Percentiles rank a stretch among this genome's conserved stretches.
These are phyloP conservation scores for Tripterygium wilfordii DNA, from an alignment of 177 flowering plant species.

Conservation along the genomic window DNA sequence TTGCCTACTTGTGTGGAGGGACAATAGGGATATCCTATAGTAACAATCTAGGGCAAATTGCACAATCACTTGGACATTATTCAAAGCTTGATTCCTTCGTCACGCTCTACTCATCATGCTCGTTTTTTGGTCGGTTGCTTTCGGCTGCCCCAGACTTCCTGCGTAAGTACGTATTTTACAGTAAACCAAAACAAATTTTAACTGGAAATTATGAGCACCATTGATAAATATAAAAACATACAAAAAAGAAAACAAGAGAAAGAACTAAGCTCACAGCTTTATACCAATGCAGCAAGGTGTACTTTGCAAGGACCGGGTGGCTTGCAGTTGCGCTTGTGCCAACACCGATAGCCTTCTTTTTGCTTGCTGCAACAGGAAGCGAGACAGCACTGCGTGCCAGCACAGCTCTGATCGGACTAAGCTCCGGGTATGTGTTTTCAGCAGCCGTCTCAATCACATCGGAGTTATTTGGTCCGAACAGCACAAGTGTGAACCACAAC, in stretches of 20 bases:
- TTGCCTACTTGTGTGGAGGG: slow-evolving; percentile 86
- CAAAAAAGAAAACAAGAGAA: too few species aligned
- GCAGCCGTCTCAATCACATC: slow-evolving; percentile 38
- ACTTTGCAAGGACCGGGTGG: slow-evolving; percentile 55
- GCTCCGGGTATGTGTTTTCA: slow-evolving; percentile 35
- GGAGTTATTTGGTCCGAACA: slow-evolving; percentile 34
- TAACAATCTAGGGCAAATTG: slow-evolving; percentile 90
- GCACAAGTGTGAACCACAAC: slow-evolving; percentile 35
- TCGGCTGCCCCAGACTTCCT: slow-evolving; percentile 35
- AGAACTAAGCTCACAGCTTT: not conserved
- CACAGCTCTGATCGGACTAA: slow-evolving; percentile 24
- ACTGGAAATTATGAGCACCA: too few species aligned
- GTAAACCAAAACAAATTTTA: too few species aligned
- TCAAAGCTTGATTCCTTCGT: slow-evolving; percentile 13
- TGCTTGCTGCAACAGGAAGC: slow-evolving; percentile 26
- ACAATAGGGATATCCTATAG: slow-evolving; percentile 89
- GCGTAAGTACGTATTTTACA: slow-evolving; percentile 24
- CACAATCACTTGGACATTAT: slow-evolving; percentile 43
- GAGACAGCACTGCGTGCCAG: slow-evolving; percentile 5
- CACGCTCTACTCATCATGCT: slow-evolving; percentile 28
- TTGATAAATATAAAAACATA: too few species aligned
- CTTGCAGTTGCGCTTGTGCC: slow-evolving; percentile 36
- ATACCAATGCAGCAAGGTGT: slow-evolving; percentile 35
- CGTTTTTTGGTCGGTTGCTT: slow-evolving; percentile 42
- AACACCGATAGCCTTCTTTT: slow-evolving; percentile 41